These are phyloP conservation scores for Kregervanrija pseudodelftensis DNA, from an alignment of 805 yeast species.

Conservation along the genomic window DNA sequence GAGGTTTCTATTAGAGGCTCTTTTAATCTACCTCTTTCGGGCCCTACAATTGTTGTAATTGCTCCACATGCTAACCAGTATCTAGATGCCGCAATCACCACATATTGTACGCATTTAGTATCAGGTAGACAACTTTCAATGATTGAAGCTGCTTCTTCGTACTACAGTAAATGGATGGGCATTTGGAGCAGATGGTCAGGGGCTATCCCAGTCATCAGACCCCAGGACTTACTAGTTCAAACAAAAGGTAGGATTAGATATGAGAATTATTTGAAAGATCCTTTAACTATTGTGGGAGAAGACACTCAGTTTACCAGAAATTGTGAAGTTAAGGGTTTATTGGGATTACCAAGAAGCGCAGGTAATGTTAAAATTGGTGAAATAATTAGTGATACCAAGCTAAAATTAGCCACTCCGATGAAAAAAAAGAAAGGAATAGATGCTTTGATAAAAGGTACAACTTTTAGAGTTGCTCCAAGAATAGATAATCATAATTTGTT, in stretches of 20 bases:
- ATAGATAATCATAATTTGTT: slow-evolving; percentile 80
- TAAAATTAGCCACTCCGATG: slow-evolving; percentile 64
- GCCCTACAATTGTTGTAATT: slow-evolving; percentile 87
- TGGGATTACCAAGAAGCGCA: slow-evolving; percentile 70
- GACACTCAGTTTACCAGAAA: slow-evolving; percentile 62
- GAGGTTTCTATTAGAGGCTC: slow-evolving; percentile 89
- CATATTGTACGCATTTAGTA: slow-evolving; percentile 63
- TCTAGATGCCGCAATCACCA: slow-evolving; percentile 58
- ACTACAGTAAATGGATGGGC: slow-evolving; percentile 64
- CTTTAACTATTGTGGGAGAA: slow-evolving; percentile 53
- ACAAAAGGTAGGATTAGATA: slow-evolving; percentile 55
- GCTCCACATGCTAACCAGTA: slow-evolving; percentile 98
- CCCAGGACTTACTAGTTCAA: slow-evolving; percentile 68
- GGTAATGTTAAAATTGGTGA: slow-evolving; percentile 71
- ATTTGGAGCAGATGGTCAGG: slow-evolving; percentile 64
- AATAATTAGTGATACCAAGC: slow-evolving; percentile 62
- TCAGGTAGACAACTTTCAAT: slow-evolving; percentile 68
- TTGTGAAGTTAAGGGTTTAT: slow-evolving; percentile 56
- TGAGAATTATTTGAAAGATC: slow-evolving; percentile 41
- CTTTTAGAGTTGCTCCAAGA: slow-evolving; percentile 65
- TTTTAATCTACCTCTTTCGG: slow-evolving; percentile 55
- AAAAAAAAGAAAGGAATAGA: slow-evolving; percentile 41
- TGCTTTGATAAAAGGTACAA: slow-evolving; percentile 43
- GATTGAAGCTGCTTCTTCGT: slow-evolving; percentile 77
- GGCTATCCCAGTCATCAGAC: slow-evolving; percentile 86